Conservation (phyloP, 306 rosid species). For the Vigna mungo region DNA sequence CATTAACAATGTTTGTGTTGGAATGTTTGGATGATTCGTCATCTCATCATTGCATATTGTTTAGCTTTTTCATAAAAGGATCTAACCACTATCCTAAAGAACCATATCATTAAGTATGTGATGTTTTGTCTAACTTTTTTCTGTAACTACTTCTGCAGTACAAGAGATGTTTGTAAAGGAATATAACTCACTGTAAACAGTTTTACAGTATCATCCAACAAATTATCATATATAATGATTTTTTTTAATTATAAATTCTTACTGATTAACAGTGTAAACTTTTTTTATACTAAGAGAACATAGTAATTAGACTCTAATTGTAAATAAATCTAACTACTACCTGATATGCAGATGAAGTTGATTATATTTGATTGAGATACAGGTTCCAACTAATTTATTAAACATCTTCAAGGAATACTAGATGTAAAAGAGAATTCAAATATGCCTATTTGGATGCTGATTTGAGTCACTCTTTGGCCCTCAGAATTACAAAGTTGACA, state of each 20-base stretch:
- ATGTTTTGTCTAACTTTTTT: constrained; percentile 6
- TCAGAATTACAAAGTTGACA: background rate
- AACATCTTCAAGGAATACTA: background rate
- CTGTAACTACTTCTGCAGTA: background rate
- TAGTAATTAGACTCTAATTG: too few species aligned
- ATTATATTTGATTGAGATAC: constrained; percentile 1
- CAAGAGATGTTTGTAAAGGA: background rate
- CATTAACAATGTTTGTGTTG: constrained; percentile 19
- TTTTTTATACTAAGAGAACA: too few species aligned
- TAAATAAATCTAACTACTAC: constrained; percentile 26
- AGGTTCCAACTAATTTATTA: constrained; percentile 26
- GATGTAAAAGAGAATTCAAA: constrained; percentile 15
- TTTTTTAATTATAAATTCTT: background rate
- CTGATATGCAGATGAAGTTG: constrained; percentile 29
- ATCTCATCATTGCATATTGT: constrained; percentile 36
- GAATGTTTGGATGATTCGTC: constrained; percentile 32
- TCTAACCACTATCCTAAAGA: background rate
- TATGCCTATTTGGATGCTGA: constrained; percentile 2
- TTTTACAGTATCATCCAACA: background rate
- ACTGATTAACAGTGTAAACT: too few species aligned
- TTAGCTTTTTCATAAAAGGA: background rate
- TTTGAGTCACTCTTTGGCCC: background rate
- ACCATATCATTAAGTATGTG: constrained; percentile 1
- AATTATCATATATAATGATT: too few species aligned
- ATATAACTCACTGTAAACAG: background rate